Evolutionary conservation across 495 filamentous ascomycete species (phyloP).

Genomic region (Physcia stellaris): DNA sequence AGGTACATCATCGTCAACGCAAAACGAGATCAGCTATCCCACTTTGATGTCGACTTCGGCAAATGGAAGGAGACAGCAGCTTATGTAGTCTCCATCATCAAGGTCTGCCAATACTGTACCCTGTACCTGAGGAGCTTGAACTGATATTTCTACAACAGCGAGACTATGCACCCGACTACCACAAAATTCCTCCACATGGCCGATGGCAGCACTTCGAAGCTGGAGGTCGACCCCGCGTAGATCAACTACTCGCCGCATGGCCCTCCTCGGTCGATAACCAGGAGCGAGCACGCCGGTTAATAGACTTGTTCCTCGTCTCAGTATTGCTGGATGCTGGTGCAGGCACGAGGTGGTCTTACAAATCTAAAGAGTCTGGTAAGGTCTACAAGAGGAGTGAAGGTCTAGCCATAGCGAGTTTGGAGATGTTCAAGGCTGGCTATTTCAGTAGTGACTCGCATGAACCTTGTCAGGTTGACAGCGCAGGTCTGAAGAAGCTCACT

Average conservation of each 20-base stretch:
- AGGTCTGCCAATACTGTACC: slow-evolving; percentile 39
- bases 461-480: slow-evolving; percentile 80
- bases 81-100: slow-evolving; percentile 95
- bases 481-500: slow-evolving; percentile 61
- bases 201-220: slow-evolving; percentile 63
- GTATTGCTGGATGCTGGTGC: slow-evolving; percentile 57
- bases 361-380: slow-evolving; percentile 77
- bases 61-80: slow-evolving; percentile 79
- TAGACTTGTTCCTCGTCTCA: slow-evolving; percentile 56
- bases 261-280: slow-evolving; percentile 44
- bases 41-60: slow-evolving; percentile 83
- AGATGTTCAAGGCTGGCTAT: slow-evolving; percentile 94
- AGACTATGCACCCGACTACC: slow-evolving; percentile 79
- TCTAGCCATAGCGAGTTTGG: slow-evolving; percentile 81
- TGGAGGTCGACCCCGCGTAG: slow-evolving; percentile 51
- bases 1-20: slow-evolving; percentile 64
- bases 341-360: slow-evolving; percentile 63
- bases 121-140: background rate
- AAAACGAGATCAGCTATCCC: slow-evolving; percentile 60
- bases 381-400: slow-evolving; percentile 80
- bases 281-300: slow-evolving; percentile 49
- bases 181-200: slow-evolving; percentile 60
- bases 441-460: slow-evolving; percentile 75
- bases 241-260: slow-evolving; percentile 52
- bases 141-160: slow-evolving; percentile 36